Conservation (phyloP, 2,329 filamentous ascomycete species). For the Tolypocladium nubicola region DNA sequence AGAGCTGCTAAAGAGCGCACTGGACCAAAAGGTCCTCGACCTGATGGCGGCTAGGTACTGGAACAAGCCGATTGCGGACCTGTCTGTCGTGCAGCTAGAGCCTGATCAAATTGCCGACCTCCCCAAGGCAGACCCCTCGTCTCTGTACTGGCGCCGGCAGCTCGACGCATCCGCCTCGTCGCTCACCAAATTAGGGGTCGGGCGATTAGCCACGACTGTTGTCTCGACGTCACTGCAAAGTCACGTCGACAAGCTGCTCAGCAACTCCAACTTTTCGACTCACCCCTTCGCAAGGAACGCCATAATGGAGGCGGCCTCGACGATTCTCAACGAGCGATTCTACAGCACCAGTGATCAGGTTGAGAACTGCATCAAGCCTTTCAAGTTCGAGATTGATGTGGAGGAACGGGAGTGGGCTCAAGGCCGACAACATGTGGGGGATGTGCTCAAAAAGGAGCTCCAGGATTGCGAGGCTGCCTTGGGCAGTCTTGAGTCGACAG, state of each 20-base stretch:
- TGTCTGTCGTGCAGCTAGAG: constrained; percentile 56
- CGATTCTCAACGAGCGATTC: constrained; percentile 85
- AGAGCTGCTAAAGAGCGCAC: constrained; percentile 78
- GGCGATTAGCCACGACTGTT: constrained; percentile 82
- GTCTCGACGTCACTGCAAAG: constrained; percentile 80
- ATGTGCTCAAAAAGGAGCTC: constrained; percentile 78
- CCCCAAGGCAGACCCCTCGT: constrained; percentile 75
- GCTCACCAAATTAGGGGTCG: constrained; percentile 88
- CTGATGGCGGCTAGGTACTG: constrained; percentile 89
- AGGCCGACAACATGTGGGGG: constrained; percentile 72
- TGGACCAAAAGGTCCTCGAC: constrained; percentile 92
- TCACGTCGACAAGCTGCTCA: constrained; percentile 69
- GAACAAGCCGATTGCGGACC: constrained; percentile 88
- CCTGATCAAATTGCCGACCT: constrained; percentile 66
- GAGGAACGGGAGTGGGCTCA: constrained; percentile 81
- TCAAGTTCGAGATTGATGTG: constrained; percentile 95
- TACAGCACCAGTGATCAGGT: constrained; percentile 97
- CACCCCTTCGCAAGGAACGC: constrained; percentile 89
- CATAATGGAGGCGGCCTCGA: constrained; percentile 84
- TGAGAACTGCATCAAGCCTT: constrained; percentile 98
- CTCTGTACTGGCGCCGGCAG: constrained; percentile 86
- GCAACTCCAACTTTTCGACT: constrained; percentile 71
- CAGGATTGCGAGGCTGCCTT: constrained; percentile 72
- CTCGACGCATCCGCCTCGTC: constrained; percentile 85
- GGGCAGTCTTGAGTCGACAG: constrained; percentile 61